phyloP scores from a whole-genome alignment of 1,139 yeast species.

The Dujonia santamariae region DNA sequence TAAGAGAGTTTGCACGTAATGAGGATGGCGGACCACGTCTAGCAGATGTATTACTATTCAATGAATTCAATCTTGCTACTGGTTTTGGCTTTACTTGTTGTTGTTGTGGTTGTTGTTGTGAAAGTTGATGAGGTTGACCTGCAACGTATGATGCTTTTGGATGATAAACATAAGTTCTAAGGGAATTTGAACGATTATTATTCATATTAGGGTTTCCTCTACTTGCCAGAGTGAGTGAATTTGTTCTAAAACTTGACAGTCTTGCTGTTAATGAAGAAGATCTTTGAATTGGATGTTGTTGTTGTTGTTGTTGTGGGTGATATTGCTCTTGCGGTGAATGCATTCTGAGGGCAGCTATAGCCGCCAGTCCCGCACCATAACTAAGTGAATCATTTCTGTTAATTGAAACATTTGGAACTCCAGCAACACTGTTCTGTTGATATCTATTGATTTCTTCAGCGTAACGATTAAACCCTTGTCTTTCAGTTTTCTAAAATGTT shows the following conservation, averaged over 20 bases:
- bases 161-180: conserved; percentile 35
- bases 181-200: conserved; percentile 25
- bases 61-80: conserved; percentile 1
- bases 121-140: conserved; percentile 19
- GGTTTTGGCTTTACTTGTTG: conserved; percentile 2
- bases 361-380: conserved; percentile 41
- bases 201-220: not conserved
- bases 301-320: conserved; percentile 12
- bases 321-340: conserved; percentile 20
- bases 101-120: conserved; percentile 5
- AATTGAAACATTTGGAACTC: conserved; percentile 21
- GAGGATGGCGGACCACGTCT: conserved; percentile 1
- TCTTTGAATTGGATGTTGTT: conserved; percentile 7
- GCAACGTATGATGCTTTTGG: conserved; percentile 41
- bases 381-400: conserved; percentile 22
- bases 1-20: conserved; percentile 1
- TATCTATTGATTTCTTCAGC: conserved; percentile 29
- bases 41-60: conserved; percentile 1
- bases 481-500: conserved; percentile 12
- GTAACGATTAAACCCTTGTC: conserved; percentile 41
- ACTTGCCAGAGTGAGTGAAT: conserved; percentile 14
- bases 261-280: conserved; percentile 3
- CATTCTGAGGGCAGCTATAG: conserved; percentile 39
- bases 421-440: conserved; percentile 20
- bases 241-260: conserved; percentile 10